These are phyloP conservation scores for Trypanosoma mega DNA, from an alignment of 208 protist species.

Conservation along the genomic window DNA sequence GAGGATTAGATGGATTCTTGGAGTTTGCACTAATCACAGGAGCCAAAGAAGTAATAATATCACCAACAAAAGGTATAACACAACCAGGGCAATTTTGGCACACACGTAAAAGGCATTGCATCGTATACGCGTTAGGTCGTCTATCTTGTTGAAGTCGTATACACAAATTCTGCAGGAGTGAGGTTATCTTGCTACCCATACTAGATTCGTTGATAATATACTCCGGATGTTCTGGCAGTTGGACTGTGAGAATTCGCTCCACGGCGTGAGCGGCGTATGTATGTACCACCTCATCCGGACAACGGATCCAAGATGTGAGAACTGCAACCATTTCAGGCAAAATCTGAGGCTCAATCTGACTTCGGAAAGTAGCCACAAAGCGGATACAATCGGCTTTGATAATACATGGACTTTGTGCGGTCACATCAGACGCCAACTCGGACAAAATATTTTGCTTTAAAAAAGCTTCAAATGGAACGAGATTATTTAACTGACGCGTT, in stretches of 20 bases:
- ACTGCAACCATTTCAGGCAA: constrained; percentile 60
- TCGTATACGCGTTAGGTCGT: constrained; percentile 87
- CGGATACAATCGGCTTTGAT: constrained; percentile 96
- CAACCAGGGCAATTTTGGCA: constrained; percentile 43
- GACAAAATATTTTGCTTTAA: constrained; percentile 82
- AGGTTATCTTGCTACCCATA: constrained; percentile 45
- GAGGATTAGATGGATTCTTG: constrained; percentile 93
- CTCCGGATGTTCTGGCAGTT: constrained; percentile 30
- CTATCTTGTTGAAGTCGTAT: constrained; percentile 39
- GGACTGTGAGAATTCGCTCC: constrained; percentile 87
- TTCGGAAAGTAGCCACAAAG: constrained; percentile 94
- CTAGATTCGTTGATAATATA: constrained; percentile 40
- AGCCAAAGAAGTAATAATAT: constrained; percentile 56
- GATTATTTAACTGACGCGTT: constrained; percentile 48
- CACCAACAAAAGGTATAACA: constrained; percentile 53
- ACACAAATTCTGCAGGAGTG: constrained; percentile 90
- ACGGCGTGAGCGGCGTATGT: constrained; percentile 94
- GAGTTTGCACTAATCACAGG: constrained; percentile 50
- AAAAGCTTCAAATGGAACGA: constrained; percentile 91
- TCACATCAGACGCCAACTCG: constrained; percentile 68
- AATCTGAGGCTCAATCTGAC: constrained; percentile 56
- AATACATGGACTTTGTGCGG: constrained; percentile 62
- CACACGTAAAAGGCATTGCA: constrained; percentile 91
- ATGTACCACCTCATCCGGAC: constrained; percentile 79
- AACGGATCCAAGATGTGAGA: constrained; percentile 67